Evolutionary conservation across 148 eudicot genomes (phyloP).

Genomic region (Pouteria glomerata): DNA sequence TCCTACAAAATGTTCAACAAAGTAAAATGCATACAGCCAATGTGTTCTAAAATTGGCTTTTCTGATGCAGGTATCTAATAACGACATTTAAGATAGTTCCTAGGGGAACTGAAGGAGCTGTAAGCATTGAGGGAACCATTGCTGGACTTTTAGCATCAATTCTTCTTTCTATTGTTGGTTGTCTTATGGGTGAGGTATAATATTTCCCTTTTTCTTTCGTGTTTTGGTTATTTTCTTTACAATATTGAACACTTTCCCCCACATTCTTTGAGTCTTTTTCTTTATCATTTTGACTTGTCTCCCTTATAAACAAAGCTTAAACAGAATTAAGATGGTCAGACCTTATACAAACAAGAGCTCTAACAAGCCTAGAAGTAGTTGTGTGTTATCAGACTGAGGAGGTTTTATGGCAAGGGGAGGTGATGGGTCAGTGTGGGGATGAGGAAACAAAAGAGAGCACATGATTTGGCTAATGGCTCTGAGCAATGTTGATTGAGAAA

Average conservation of each 20-base stretch:
- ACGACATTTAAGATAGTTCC: conserved; percentile 91
- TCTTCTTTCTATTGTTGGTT: conserved; percentile 67
- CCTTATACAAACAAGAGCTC: background rate
- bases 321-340: background rate
- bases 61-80: conserved; percentile 64
- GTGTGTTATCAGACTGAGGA: background rate
- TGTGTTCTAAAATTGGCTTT: background rate
- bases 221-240: background rate
- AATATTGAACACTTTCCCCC: background rate
- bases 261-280: background rate
- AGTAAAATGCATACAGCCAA: background rate
- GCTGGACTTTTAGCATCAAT: conserved; percentile 81
- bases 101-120: conserved; percentile 95
- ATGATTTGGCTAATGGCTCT: background rate
- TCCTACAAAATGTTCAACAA: background rate
- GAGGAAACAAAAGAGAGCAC: background rate
- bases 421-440: background rate
- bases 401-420: background rate
- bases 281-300: too few species aligned
- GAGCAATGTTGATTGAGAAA: background rate
- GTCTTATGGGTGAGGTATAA: conserved; percentile 59
- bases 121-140: conserved; percentile 85
- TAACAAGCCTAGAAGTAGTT: background rate
- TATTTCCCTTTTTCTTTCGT: background rate
- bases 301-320: background rate